A percentile compares a stretch with the other conserved stretches of the same genome.
Conservation (phyloP, 331 rosid genomes). For the Phaseolus coccineus region DNA sequence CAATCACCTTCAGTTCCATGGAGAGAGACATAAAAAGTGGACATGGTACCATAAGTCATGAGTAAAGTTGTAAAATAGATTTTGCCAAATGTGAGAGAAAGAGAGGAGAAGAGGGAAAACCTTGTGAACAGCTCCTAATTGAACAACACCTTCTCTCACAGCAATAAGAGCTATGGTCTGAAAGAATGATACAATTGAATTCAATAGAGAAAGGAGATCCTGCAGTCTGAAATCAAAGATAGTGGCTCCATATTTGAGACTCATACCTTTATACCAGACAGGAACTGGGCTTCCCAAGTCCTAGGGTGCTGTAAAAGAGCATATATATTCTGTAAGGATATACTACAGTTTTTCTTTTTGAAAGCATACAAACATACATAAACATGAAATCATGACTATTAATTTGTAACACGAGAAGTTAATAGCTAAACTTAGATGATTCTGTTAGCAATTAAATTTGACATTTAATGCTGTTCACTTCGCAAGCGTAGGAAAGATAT, state of each 20-base stretch:
- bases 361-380: conserved; percentile 33
- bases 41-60: neutral
- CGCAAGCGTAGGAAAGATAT: conserved; percentile 4
- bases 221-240: conserved; percentile 13
- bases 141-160: conserved; percentile 96
- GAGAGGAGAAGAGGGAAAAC: conserved; percentile 47
- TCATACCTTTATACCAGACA: conserved; percentile 95
- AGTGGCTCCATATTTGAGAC: neutral
- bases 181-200: conserved; percentile 33
- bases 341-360: conserved; percentile 19
- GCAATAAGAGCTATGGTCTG: conserved; percentile 96
- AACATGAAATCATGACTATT: conserved; percentile 43
- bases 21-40: conserved; percentile 11
- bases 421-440: conserved; percentile 17
- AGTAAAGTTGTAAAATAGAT: neutral
- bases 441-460: conserved; percentile 30
- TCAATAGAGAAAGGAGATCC: conserved; percentile 26
- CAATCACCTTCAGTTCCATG: conserved; percentile 65
- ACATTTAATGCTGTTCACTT: neutral
- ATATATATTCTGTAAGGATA: conserved; percentile 8
- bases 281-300: conserved; percentile 99
- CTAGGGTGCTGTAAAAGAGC: conserved; percentile 85
- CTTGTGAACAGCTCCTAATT: conserved; percentile 87
- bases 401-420: conserved; percentile 14
- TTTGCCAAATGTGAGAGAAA: neutral